Evolutionary conservation across 164 flowering plant species (phyloP).

Genomic region (Taxillus chinensis): DNA sequence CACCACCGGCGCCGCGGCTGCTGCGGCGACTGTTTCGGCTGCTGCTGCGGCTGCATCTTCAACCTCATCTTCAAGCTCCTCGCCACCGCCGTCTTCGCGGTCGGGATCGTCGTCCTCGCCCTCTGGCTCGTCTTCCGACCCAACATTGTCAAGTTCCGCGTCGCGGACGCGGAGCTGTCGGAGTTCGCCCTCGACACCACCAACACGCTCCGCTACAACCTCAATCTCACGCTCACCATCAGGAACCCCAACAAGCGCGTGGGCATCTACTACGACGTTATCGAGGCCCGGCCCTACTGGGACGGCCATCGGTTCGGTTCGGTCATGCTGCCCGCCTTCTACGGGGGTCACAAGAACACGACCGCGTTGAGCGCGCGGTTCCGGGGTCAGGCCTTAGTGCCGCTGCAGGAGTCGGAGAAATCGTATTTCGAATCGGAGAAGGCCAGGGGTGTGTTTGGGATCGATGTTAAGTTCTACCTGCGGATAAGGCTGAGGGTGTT

Average conservation of each 20-base stretch:
- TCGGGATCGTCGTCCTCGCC: slow-evolving; percentile 11
- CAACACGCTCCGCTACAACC: slow-evolving; percentile 49
- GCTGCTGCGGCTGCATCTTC: slow-evolving; percentile 19
- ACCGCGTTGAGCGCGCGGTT: slow-evolving; percentile 17
- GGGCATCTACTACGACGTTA: slow-evolving; percentile 59
- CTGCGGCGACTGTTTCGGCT: slow-evolving; percentile 12
- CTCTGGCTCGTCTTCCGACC: slow-evolving; percentile 21
- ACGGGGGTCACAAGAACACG: slow-evolving; percentile 59
- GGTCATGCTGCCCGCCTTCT: slow-evolving; percentile 21
- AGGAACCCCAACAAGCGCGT: slow-evolving; percentile 70
- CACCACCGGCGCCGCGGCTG: slow-evolving; percentile 21
- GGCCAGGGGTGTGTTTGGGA: slow-evolving; percentile 22
- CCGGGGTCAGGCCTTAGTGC: slow-evolving; percentile 20
- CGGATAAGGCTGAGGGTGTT: slow-evolving; percentile 37
- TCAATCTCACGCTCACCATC: slow-evolving; percentile 35
- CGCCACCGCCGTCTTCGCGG: slow-evolving; percentile 11
- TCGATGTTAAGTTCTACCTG: slow-evolving; percentile 43
- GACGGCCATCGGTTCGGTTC: slow-evolving; percentile 30
- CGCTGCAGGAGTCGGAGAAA: slow-evolving; percentile 9
- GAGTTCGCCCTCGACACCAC: slow-evolving; percentile 28
- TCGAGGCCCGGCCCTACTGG: slow-evolving; percentile 52
- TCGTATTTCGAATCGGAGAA: slow-evolving; percentile 22
- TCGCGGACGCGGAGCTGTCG: slow-evolving; percentile 20
- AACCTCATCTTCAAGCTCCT: slow-evolving; percentile 17
- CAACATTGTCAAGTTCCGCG: slow-evolving; percentile 12